phyloP scores from a whole-genome alignment of 1,284 basidiomycete species.

The Vanrija pseudolonga region DNA sequence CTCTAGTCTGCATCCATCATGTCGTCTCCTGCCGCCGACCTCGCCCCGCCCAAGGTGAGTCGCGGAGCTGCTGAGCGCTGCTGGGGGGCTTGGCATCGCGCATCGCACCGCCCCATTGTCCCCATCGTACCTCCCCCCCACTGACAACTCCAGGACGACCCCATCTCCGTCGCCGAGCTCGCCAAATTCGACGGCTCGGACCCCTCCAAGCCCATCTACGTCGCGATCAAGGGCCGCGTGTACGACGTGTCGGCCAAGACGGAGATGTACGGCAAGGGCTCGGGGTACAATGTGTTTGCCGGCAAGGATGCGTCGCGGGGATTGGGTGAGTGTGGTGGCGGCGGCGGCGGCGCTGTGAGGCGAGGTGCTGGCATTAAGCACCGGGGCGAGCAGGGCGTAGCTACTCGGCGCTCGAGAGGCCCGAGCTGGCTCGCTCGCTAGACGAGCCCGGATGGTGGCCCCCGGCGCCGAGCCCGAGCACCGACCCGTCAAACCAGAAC shows the following conservation, averaged over 20 bases:
- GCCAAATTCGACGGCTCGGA: constrained; percentile 43
- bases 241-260: constrained; percentile 48
- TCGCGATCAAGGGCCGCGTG: constrained; percentile 52
- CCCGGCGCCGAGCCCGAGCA: background rate
- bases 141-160: constrained; percentile 32
- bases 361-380: too few relatives aligned
- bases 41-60: constrained; percentile 45
- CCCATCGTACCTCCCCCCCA: background rate
- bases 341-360: background rate
- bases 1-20: constrained; percentile 34
- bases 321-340: constrained; percentile 57
- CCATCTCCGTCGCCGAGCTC: constrained; percentile 40
- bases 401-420: background rate
- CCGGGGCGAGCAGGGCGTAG: too few relatives aligned
- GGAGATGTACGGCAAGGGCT: constrained; percentile 50
- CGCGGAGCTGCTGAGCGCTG: background rate
- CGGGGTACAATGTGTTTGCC: constrained; percentile 55
- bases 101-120: background rate
- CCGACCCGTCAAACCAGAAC: background rate
- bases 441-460: too few relatives aligned
- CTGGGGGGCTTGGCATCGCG: too few relatives aligned
- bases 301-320: constrained; percentile 87
- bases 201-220: constrained; percentile 45
- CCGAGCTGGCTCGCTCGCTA: too few relatives aligned
- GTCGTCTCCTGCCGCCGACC: constrained; percentile 43